phyloP scores from a whole-genome alignment of 2,329 filamentous ascomycete species.

The Diaporthe sp. region DNA sequence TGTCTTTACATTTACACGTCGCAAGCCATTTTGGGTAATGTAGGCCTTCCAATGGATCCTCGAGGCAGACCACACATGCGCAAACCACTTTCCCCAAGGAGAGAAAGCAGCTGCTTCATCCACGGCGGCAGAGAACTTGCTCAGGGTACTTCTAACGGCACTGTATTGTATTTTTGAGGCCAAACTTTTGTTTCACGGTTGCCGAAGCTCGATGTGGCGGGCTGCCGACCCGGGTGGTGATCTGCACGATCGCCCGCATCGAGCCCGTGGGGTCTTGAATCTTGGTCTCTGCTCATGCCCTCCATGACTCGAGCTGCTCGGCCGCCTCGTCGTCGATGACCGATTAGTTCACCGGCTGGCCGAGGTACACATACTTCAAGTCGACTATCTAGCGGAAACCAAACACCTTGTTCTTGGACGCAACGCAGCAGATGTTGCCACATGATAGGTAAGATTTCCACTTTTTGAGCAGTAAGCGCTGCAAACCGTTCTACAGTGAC shows the following conservation, averaged over 20 bases:
- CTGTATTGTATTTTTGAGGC: no score
- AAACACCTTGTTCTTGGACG: no score
- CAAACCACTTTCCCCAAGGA: neutral
- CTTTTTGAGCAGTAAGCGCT: neutral
- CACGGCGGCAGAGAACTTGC: no score
- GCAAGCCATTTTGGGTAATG: no score
- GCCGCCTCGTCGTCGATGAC: conserved; percentile 49
- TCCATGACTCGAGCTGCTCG: conserved; percentile 54
- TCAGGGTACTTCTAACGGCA: no score
- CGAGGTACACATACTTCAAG: conserved; percentile 50
- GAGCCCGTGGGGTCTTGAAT: conserved; percentile 50
- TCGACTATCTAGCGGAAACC: conserved; percentile 49
- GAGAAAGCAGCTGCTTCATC: neutral
- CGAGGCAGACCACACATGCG: neutral
- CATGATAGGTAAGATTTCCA: neutral
- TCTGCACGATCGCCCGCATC: conserved; percentile 70
- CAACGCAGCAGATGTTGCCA: no score
- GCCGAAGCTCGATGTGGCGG: conserved; percentile 6
- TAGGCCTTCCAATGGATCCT: neutral
- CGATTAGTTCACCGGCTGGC: conserved; percentile 51
- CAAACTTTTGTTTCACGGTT: no score
- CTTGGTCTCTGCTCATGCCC: conserved; percentile 61
- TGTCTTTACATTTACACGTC: neutral
- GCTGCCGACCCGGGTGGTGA: conserved; percentile 74
- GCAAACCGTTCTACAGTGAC: no score